A percentile compares a stretch with the other conserved stretches of the same genome.
These are phyloP conservation scores for Verticillium tricorpus DNA, from an alignment of 2,329 filamentous ascomycete species.

Conservation along the genomic window DNA sequence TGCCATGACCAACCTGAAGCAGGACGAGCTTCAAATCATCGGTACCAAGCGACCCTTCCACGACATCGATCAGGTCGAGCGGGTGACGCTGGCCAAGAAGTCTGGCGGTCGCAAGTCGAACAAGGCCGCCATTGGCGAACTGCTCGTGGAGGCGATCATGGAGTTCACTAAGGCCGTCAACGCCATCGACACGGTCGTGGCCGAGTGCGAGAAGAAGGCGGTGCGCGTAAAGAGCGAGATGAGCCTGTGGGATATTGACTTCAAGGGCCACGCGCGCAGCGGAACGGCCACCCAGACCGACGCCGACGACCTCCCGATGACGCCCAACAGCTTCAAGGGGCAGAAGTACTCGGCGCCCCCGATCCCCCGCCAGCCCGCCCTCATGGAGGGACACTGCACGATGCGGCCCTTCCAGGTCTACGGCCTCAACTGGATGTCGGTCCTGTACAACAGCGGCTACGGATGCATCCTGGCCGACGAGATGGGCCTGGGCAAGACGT, in stretches of 20 bases:
- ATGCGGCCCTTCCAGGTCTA: constrained; percentile 95
- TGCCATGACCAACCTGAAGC: constrained; percentile 73
- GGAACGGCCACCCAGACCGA: constrained; percentile 19
- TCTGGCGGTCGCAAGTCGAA: constrained; percentile 40
- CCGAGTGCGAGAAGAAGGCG: constrained; percentile 68
- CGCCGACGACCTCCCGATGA: constrained; percentile 33
- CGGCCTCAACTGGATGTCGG: constrained; percentile 87
- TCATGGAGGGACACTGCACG: constrained; percentile 70
- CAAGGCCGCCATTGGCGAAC: constrained; percentile 46
- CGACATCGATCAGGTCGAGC: constrained; percentile 59
- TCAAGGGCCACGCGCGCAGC: constrained; percentile 35
- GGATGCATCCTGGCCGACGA: constrained; percentile 95
- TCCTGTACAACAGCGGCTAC: constrained; percentile 74
- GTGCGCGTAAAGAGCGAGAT: constrained; percentile 46
- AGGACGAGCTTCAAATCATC: constrained; percentile 64
- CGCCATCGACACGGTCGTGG: constrained; percentile 78
- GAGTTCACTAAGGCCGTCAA: constrained; percentile 77
- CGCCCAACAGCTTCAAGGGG: constrained; percentile 33
- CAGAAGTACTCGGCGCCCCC: constrained; percentile 35
- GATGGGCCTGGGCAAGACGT: constrained; percentile 96
- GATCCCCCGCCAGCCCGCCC: constrained; percentile 60
- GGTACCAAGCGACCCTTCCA: constrained; percentile 72
- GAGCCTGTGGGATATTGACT: constrained; percentile 44
- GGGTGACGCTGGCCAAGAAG: constrained; percentile 52
- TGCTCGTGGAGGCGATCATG: constrained; percentile 48